Evolutionary conservation across 192 early-diverging fungal species (phyloP).

Genomic region (Umbelopsis sp.): DNA sequence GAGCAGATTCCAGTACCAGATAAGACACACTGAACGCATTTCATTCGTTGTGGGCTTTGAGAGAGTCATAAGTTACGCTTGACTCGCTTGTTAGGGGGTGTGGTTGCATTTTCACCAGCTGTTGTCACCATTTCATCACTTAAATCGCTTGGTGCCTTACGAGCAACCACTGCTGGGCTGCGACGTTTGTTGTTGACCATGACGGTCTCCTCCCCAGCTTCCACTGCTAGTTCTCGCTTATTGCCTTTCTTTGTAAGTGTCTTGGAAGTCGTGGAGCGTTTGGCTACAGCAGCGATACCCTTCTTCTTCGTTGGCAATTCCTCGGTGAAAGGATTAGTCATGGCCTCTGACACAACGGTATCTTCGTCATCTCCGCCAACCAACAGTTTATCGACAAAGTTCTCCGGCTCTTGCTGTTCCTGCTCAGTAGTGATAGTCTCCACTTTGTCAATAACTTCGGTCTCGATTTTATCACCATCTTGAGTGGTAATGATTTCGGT

Average conservation of each 20-base stretch:
- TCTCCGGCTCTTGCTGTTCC: not conserved
- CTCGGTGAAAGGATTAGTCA: conserved; percentile 5
- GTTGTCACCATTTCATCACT: not conserved
- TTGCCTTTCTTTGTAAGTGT: conserved; percentile 19
- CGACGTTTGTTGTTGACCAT: conserved; percentile 1
- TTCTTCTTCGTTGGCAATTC: conserved; percentile 5
- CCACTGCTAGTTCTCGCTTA: conserved; percentile 85
- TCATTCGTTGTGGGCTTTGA: not conserved
- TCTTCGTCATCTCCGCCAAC: conserved; percentile 6
- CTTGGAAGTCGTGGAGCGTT: conserved; percentile 17
- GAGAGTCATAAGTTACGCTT: conserved; percentile 22
- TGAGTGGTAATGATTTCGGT: not conserved
- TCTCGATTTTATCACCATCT: not conserved
- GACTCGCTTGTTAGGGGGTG: conserved; percentile 13
- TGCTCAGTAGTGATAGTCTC: conserved; percentile 3
- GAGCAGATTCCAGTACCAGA: conserved; percentile 10
- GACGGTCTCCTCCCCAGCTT: conserved; percentile 81
- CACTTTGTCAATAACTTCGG: not conserved
- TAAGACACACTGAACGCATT: conserved; percentile 12
- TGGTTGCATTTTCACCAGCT: conserved; percentile 5
- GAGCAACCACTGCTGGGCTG: not conserved
- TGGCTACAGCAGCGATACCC: conserved; percentile 30
- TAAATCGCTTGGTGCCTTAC: not conserved
- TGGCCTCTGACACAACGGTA: not conserved
- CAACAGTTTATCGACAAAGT: not conserved